A percentile compares a stretch with the other conserved stretches of the same genome.
Conservation (phyloP, 306 rosid species). For the Corylus heterophylla region DNA sequence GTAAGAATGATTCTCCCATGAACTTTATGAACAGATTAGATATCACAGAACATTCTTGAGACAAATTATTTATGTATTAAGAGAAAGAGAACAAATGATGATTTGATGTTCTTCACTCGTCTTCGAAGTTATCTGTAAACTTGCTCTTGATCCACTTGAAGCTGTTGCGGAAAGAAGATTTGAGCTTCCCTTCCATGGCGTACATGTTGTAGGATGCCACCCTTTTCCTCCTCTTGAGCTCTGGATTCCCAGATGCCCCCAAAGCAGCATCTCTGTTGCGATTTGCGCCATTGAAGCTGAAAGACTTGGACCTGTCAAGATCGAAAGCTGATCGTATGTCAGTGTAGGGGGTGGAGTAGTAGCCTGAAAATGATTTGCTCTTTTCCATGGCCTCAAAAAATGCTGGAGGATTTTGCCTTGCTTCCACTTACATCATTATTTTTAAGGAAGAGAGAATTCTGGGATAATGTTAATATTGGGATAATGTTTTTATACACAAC, state of each 20-base stretch:
- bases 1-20: too few relatives aligned
- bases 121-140: conserved; percentile 39
- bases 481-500: too few relatives aligned
- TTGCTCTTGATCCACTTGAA: conserved; percentile 75
- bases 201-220: conserved; percentile 59
- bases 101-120: conserved; percentile 19
- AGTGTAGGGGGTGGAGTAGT: conserved; percentile 29
- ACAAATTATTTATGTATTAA: neutral
- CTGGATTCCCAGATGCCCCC: conserved; percentile 38
- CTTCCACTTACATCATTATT: neutral
- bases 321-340: conserved; percentile 43
- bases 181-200: conserved; percentile 57
- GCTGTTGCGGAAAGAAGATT: conserved; percentile 55
- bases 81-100: neutral
- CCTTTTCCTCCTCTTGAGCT: conserved; percentile 57
- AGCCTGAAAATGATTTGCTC: conserved; percentile 51
- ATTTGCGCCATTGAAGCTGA: conserved; percentile 53
- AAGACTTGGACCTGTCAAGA: conserved; percentile 40
- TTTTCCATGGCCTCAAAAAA: conserved; percentile 43
- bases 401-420: neutral
- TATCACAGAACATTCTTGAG: too few relatives aligned
- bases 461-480: too few relatives aligned
- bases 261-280: conserved; percentile 35
- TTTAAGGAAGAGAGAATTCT: neutral
- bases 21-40: too few relatives aligned